These are phyloP conservation scores for Pseudogymnoascus destructans DNA, from an alignment of 2,329 filamentous ascomycete species.

Conservation along the genomic window DNA sequence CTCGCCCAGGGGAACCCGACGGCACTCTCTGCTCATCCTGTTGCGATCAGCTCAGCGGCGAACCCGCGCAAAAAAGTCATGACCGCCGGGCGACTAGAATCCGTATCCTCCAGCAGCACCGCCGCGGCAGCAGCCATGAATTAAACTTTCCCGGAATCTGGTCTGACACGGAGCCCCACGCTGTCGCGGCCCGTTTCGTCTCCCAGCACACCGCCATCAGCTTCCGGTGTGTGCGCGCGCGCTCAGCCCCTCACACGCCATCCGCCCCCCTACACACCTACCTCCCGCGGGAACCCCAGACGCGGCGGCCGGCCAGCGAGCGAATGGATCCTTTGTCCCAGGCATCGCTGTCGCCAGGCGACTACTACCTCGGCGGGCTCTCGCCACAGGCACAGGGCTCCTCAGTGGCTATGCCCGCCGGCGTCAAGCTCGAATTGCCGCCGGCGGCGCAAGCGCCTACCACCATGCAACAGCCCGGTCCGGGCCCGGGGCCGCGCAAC, in stretches of 20 bases:
- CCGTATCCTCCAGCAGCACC: not conserved
- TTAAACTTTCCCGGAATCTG: not conserved
- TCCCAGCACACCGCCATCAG: not conserved
- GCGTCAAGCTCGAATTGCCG: not conserved
- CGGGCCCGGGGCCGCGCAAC: slow-evolving; percentile 20
- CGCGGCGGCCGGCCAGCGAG: not conserved
- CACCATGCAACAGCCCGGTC: not conserved
- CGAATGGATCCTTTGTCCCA: not conserved
- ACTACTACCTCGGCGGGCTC: not conserved
- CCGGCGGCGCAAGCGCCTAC: not conserved
- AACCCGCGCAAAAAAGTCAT: not conserved
- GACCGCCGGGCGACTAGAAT: not conserved
- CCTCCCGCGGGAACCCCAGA: not conserved
- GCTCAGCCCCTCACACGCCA: not conserved
- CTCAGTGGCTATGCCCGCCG: not conserved
- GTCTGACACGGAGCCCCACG: not conserved
- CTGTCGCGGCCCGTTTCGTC: not conserved
- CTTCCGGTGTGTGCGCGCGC: not conserved
- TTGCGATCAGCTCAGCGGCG: not conserved
- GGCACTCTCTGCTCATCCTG: not conserved
- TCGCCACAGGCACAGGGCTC: not conserved
- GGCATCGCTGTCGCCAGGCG: not conserved
- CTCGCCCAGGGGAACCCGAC: not conserved
- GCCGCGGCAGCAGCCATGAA: not conserved
- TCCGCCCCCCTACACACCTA: not conserved